phyloP scores from a whole-genome alignment of 179 eudicot genomes.

The Patellifolia procumbens region DNA sequence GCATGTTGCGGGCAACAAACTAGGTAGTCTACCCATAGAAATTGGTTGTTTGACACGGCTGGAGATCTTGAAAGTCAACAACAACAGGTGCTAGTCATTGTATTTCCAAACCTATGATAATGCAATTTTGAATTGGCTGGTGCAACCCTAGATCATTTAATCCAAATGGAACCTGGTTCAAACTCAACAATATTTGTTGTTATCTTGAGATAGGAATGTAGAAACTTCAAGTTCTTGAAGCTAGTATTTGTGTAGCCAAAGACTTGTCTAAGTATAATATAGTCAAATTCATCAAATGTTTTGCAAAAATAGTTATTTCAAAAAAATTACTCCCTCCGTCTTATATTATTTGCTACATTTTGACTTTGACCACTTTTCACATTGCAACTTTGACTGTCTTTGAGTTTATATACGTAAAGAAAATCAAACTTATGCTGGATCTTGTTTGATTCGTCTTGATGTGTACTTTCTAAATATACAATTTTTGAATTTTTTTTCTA shows the following conservation, averaged over 20 bases:
- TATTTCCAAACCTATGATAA: background rate
- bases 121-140: background rate
- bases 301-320: too few relatives aligned
- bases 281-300: too few relatives aligned
- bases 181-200: background rate
- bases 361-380: too few relatives aligned
- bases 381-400: too few relatives aligned
- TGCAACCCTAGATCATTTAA: slow-evolving; percentile 1
- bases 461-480: too few relatives aligned
- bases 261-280: background rate
- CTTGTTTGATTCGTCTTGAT: too few relatives aligned
- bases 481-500: too few relatives aligned
- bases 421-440: too few relatives aligned
- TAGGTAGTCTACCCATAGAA: slow-evolving; percentile 64
- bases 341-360: too few relatives aligned
- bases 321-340: too few relatives aligned
- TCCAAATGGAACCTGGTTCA: background rate
- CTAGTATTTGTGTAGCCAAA: background rate
- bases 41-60: slow-evolving; percentile 57
- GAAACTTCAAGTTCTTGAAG: background rate
- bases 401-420: too few relatives aligned
- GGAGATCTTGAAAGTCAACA: slow-evolving; percentile 66
- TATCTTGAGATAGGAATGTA: background rate
- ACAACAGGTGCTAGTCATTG: slow-evolving; percentile 56
- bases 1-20: slow-evolving; percentile 58